phyloP scores from a whole-genome alignment of 2,329 filamentous ascomycete genomes.

The Cladorrhinum sp. region DNA sequence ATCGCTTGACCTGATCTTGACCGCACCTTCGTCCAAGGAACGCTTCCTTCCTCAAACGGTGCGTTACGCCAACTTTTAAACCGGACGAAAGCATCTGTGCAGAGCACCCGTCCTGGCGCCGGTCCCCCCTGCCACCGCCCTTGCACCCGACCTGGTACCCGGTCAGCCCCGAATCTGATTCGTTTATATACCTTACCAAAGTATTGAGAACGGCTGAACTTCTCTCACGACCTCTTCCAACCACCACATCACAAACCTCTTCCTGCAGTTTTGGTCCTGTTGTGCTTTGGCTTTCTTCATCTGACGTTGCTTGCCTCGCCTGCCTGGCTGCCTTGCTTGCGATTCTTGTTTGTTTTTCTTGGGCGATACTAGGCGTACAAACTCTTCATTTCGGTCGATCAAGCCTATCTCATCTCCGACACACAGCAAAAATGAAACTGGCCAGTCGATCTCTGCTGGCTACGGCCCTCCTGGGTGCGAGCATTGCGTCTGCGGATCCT shows the following conservation, averaged over 20 bases:
- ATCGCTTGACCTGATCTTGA: not conserved
- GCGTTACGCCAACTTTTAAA: not conserved
- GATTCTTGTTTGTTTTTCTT: not conserved
- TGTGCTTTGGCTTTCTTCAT: conserved; percentile 2
- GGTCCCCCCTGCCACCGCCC: not conserved
- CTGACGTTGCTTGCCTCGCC: not conserved
- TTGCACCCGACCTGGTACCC: not conserved
- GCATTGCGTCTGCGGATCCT: conserved; percentile 29
- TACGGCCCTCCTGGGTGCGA: conserved; percentile 19
- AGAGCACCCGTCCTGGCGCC: not conserved
- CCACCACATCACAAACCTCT: not conserved
- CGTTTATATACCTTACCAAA: not conserved
- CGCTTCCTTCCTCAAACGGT: not conserved
- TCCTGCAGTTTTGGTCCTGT: not conserved
- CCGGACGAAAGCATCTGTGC: not conserved
- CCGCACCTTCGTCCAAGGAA: not conserved
- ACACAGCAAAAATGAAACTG: conserved; percentile 13
- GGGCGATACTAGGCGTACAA: not conserved
- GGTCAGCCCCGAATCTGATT: not conserved
- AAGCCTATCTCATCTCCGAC: conserved; percentile 1
- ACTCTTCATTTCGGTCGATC: not conserved
- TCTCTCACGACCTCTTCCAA: not conserved
- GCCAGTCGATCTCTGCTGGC: not conserved
- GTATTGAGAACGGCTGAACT: not conserved
- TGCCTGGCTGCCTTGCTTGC: not conserved